These are phyloP conservation scores for Litchi chinensis DNA, from an alignment of 345 rosid species.

Conservation along the genomic window DNA sequence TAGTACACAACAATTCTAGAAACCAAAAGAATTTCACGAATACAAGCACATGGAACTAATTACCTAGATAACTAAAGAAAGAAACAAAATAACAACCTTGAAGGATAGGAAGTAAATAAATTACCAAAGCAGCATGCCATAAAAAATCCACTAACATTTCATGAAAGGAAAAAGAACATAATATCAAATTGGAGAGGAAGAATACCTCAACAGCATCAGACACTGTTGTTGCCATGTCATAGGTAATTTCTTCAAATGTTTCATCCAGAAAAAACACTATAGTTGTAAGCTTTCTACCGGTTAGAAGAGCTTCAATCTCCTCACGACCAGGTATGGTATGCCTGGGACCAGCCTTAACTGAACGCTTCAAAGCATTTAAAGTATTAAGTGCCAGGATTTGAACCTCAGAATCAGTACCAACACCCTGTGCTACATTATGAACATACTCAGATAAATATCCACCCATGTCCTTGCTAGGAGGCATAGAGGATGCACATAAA, in stretches of 20 bases:
- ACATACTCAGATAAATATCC: slow-evolving; percentile 91
- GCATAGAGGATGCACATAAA: slow-evolving; percentile 95
- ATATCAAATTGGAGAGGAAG: neutral
- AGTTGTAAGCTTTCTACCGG: slow-evolving; percentile 84
- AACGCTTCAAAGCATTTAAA: slow-evolving; percentile 81
- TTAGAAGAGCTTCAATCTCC: slow-evolving; percentile 93
- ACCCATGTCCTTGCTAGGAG: slow-evolving; percentile 97
- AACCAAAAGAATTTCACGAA: neutral
- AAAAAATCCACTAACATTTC: neutral
- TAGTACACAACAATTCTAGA: slow-evolving; percentile 4
- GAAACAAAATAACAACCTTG: neutral
- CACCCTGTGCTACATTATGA: slow-evolving; percentile 77
- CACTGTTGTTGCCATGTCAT: slow-evolving; percentile 95
- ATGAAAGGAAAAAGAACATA: neutral
- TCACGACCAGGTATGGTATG: slow-evolving; percentile 88
- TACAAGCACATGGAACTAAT: neutral
- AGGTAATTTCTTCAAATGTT: slow-evolving; percentile 95
- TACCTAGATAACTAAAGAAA: neutral
- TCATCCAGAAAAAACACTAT: slow-evolving; percentile 95
- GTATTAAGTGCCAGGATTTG: slow-evolving; percentile 80
- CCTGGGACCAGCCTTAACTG: slow-evolving; percentile 95
- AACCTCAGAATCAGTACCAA: slow-evolving; percentile 67
- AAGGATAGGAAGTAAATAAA: neutral
- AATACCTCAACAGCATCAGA: slow-evolving; percentile 97
- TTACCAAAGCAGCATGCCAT: neutral